Conservation (phyloP, 306 rosid genomes). For the Medicago ruthenica region DNA sequence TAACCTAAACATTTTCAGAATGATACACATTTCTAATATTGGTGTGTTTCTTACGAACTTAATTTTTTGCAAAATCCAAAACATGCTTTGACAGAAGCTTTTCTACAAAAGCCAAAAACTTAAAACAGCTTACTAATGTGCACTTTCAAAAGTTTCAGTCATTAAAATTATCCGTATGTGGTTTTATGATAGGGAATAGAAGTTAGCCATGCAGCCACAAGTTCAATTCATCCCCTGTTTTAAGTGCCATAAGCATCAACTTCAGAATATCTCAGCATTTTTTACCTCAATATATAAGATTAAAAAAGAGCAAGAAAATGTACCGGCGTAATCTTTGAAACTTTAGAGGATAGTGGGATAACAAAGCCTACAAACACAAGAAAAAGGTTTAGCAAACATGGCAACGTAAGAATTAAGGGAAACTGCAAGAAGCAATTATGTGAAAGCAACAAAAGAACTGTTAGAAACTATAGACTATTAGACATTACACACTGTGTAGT, state of each 20-base stretch:
- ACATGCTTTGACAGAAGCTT: not conserved
- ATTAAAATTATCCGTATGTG: slow-evolving; percentile 8
- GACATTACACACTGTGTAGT: slow-evolving; percentile 18
- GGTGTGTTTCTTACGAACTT: slow-evolving; percentile 7
- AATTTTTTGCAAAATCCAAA: slow-evolving; percentile 10
- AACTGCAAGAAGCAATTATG: slow-evolving; percentile 13
- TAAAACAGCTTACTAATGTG: slow-evolving; percentile 26
- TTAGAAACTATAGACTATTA: slow-evolving; percentile 5
- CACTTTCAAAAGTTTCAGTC: slow-evolving; percentile 6
- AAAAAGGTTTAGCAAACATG: slow-evolving; percentile 8
- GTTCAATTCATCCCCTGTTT: slow-evolving; percentile 15
- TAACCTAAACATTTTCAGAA: not conserved
- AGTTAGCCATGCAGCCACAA: slow-evolving; percentile 17
- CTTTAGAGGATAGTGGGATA: slow-evolving; percentile 72
- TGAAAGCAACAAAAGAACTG: slow-evolving; percentile 16
- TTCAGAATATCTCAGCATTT: slow-evolving; percentile 15
- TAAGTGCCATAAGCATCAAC: slow-evolving; percentile 40
- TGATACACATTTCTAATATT: not conserved
- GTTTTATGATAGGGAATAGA: not conserved
- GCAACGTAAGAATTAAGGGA: slow-evolving; percentile 21
- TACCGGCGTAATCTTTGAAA: slow-evolving; percentile 77
- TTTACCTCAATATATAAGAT: slow-evolving; percentile 5
- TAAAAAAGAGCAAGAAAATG: slow-evolving; percentile 25
- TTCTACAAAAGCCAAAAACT: not conserved
- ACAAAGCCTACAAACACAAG: slow-evolving; percentile 69